Percentiles rank a stretch among this genome's conserved stretches.
These are phyloP conservation scores for Calendula officinalis DNA, from an alignment of 129 eudicot species.

Conservation along the genomic window DNA sequence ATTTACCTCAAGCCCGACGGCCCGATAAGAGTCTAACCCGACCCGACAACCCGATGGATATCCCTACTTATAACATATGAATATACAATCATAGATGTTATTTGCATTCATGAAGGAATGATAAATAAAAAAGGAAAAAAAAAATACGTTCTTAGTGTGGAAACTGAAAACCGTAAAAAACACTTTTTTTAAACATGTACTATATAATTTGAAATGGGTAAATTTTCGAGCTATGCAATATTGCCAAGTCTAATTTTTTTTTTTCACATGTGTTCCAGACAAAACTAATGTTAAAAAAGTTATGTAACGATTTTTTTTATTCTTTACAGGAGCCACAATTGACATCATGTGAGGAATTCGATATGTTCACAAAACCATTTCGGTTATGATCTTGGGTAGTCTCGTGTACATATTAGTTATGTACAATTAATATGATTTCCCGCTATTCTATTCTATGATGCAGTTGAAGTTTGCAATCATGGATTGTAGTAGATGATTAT, in stretches of 20 bases:
- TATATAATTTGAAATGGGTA: neutral
- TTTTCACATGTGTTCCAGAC: neutral
- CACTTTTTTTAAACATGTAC: neutral
- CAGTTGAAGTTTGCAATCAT: neutral
- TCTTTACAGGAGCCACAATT: constrained; percentile 76
- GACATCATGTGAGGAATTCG: constrained; percentile 65
- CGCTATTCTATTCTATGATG: neutral
- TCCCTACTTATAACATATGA: neutral
- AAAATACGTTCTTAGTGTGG: neutral
- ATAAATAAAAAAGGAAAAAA: neutral
- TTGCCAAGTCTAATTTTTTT: neutral
- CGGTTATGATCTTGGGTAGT: constrained; percentile 36
- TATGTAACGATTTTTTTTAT: neutral
- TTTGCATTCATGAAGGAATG: neutral
- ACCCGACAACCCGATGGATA: no score
- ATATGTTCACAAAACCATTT: constrained; percentile 75
- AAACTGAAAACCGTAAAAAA: no score
- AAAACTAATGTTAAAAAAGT: neutral
- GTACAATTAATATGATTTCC: constrained; percentile 24
- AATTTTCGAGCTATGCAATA: neutral
- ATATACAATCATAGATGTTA: neutral
- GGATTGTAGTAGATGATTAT: neutral
- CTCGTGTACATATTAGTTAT: constrained; percentile 8
- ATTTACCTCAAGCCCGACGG: no score
- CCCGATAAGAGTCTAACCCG: no score